These are phyloP conservation scores for Solanum sitiens DNA, from an alignment of 257 asterid species.

Conservation along the genomic window DNA sequence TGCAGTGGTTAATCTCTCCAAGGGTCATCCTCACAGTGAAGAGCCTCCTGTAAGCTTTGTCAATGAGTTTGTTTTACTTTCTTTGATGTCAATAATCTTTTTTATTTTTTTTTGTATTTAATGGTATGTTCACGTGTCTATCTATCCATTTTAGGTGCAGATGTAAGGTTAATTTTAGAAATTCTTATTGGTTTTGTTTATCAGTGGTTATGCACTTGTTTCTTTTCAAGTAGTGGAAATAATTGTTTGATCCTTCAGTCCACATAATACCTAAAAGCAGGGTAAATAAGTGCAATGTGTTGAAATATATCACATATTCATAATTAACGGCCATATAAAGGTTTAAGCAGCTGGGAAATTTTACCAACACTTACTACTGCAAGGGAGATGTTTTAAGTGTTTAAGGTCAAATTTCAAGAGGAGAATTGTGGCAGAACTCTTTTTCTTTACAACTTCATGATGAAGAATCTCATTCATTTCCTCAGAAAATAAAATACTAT, in stretches of 20 bases:
- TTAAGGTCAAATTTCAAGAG: not conserved
- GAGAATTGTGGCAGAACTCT: not conserved
- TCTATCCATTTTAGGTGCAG: not conserved
- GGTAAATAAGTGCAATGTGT: not conserved
- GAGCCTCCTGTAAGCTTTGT: conserved; percentile 63
- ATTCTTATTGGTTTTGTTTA: not conserved
- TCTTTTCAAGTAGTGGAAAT: not conserved
- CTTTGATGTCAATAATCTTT: not conserved
- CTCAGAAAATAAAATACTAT: not conserved
- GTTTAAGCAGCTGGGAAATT: not conserved
- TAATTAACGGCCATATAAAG: not conserved
- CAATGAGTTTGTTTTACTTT: not conserved
- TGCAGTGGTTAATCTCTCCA: conserved; percentile 39
- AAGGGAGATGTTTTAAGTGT: not conserved
- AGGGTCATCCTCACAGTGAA: conserved; percentile 65
- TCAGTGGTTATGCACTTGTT: not conserved
- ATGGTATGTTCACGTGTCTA: not conserved
- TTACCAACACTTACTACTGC: not conserved
- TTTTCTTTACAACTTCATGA: not conserved
- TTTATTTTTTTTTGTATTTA: not conserved
- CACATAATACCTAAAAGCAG: not conserved
- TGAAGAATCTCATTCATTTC: not conserved
- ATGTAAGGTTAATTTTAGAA: not conserved
- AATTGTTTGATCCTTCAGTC: not conserved
- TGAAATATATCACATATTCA: not conserved